Evolutionary conservation across 2,329 filamentous ascomycete species (phyloP).

Genomic region (Neonectria magnoliae): DNA sequence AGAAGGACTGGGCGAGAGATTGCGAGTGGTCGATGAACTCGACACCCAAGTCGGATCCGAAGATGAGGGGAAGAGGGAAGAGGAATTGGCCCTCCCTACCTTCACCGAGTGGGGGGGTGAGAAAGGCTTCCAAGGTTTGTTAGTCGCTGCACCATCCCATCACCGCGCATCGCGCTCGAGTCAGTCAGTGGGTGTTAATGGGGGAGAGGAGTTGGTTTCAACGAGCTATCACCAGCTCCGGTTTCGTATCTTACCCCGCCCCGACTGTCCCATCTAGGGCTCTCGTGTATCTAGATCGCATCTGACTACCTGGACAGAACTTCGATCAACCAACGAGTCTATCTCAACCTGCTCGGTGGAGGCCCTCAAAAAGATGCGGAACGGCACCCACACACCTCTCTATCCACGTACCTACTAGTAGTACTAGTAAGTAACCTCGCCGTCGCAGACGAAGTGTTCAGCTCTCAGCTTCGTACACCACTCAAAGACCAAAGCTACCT

Average conservation of each 20-base stretch:
- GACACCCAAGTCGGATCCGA: neutral
- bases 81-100: neutral
- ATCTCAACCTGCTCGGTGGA: neutral
- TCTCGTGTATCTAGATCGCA: neutral
- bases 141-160: conserved; percentile 15
- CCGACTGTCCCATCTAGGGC: neutral
- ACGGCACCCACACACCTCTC: neutral
- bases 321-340: neutral
- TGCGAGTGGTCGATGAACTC: neutral
- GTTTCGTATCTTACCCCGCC: neutral
- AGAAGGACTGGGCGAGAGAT: neutral
- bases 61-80: neutral
- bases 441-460: neutral
- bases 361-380: neutral
- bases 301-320: neutral
- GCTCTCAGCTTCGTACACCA: neutral
- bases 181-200: conserved; percentile 3
- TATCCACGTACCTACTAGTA: neutral
- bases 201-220: neutral
- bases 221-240: conserved; percentile 3
- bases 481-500: neutral
- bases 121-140: conserved; percentile 9
- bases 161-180: conserved; percentile 9
- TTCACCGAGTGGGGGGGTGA: neutral
- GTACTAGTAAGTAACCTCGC: neutral